Evolutionary conservation across 306 rosid genomes (phyloP).

Genomic region (Citrullus mucosospermus): DNA sequence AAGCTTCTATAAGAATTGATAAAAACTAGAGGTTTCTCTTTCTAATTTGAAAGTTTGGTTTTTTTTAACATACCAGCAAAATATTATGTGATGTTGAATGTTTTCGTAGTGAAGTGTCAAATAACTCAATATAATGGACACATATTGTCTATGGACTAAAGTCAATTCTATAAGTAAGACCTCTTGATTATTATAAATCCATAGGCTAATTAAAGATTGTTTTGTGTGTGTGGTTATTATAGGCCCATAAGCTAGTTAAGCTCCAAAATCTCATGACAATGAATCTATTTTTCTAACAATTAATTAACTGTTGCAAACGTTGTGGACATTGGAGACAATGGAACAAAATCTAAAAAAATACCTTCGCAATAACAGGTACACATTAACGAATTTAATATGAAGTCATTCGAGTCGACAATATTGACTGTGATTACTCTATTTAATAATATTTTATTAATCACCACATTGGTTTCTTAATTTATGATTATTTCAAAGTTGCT

Average conservation of each 20-base stretch:
- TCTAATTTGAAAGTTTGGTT: no score
- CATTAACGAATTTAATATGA: background rate
- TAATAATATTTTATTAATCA: background rate
- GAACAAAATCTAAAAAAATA: background rate
- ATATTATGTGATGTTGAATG: no score
- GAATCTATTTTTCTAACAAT: background rate
- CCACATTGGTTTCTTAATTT: background rate
- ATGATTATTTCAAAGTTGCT: background rate
- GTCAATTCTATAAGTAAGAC: no score
- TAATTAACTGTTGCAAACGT: background rate
- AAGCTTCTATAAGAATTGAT: no score
- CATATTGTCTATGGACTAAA: no score
- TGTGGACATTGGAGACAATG: background rate
- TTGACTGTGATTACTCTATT: background rate
- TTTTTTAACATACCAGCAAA: no score
- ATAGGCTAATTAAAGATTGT: no score
- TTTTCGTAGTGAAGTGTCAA: no score
- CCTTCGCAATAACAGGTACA: background rate
- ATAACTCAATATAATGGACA: no score
- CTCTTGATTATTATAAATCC: no score
- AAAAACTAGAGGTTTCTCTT: no score
- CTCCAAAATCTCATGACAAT: background rate
- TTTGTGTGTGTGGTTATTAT: background rate
- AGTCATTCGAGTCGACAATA: background rate
- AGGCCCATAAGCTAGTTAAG: background rate